A percentile compares a stretch with the other conserved stretches of the same genome.
These are phyloP conservation scores for Neocucurbitaria cava DNA, from an alignment of 2,329 filamentous ascomycete species.

Conservation along the genomic window DNA sequence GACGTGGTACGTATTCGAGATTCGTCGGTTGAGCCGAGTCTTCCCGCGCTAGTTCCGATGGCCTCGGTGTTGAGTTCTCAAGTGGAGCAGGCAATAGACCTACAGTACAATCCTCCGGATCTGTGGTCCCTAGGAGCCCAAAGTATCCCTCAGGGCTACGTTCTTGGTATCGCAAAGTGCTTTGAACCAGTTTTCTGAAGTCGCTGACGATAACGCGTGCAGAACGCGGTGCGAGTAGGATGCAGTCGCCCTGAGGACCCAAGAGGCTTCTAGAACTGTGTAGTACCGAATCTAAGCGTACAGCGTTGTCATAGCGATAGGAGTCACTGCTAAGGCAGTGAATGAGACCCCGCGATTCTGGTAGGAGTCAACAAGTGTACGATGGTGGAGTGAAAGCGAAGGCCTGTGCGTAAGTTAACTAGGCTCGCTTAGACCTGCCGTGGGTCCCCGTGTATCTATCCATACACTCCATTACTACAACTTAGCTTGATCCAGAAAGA, in stretches of 20 bases:
- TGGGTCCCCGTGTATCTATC: neutral
- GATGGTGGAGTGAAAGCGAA: neutral
- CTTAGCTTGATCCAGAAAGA: neutral
- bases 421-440: neutral
- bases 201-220: neutral
- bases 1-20: neutral
- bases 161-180: neutral
- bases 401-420: neutral
- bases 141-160: neutral
- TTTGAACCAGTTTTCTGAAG: neutral
- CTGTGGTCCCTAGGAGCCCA: neutral
- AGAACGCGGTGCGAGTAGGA: neutral
- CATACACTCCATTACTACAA: neutral
- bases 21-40: slow-evolving; percentile 1
- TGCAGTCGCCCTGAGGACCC: too few species aligned
- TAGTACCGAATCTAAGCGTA: too few species aligned
- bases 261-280: too few species aligned
- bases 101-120: too few species aligned
- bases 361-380: neutral
- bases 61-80: neutral
- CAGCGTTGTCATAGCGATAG: neutral
- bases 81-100: neutral
- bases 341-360: neutral
- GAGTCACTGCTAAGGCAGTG: neutral
- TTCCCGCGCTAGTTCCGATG: slow-evolving; percentile 1